These are phyloP conservation scores for Rutstroemia sp. DNA, from an alignment of 2,329 filamentous ascomycete species.

Conservation along the genomic window DNA sequence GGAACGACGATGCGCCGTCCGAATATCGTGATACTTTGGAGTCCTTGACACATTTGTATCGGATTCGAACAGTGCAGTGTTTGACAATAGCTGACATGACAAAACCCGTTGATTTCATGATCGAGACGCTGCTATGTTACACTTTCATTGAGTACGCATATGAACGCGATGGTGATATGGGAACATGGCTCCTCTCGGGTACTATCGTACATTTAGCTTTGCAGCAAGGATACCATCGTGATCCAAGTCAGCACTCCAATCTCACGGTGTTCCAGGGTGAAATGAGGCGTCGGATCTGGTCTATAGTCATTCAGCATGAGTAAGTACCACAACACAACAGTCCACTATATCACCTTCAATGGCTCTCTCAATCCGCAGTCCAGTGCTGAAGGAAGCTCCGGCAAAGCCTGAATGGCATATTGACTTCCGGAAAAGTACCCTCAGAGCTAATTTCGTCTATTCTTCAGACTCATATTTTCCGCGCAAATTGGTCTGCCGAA, in stretches of 20 bases:
- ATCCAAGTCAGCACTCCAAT: slow-evolving; percentile 42
- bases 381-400: not conserved
- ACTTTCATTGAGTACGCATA: slow-evolving; percentile 33
- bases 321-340: not conserved
- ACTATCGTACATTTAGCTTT: slow-evolving; percentile 46
- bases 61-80: slow-evolving; percentile 44
- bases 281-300: slow-evolving; percentile 57
- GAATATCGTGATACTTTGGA: slow-evolving; percentile 37
- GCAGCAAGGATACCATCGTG: slow-evolving; percentile 52
- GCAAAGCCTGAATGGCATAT: not conserved
- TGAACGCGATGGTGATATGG: slow-evolving; percentile 46
- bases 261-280: slow-evolving; percentile 46
- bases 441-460: not conserved
- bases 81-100: slow-evolving; percentile 42
- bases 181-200: slow-evolving; percentile 45
- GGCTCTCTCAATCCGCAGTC: not conserved
- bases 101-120: slow-evolving; percentile 38
- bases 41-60: slow-evolving; percentile 41
- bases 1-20: slow-evolving; percentile 40
- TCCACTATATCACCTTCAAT: no score
- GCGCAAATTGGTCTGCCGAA: slow-evolving; percentile 61
- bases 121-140: slow-evolving; percentile 44
- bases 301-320: slow-evolving; percentile 49
- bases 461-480: slow-evolving; percentile 44
- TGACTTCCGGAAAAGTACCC: not conserved